A percentile compares a stretch with the other conserved stretches of the same genome.
Evolutionary conservation across 345 rosid species (phyloP).

Genomic region (Sonneratia caseolaris): DNA sequence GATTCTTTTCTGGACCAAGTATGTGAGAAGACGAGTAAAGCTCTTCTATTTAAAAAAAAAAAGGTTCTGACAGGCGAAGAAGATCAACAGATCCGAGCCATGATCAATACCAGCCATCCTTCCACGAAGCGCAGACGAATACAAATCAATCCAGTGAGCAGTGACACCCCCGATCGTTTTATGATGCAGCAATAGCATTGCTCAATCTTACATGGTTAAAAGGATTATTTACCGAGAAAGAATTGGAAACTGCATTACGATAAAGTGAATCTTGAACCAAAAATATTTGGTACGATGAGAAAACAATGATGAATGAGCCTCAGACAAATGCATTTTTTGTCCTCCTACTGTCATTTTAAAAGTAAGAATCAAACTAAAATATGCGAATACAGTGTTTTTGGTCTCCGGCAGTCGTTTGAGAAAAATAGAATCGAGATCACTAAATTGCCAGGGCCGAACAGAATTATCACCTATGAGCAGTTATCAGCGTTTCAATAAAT

Average conservation of each 20-base stretch:
- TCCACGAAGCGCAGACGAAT: not conserved
- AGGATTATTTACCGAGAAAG: not conserved
- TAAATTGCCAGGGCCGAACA: not conserved
- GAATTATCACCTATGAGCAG: conserved; percentile 58
- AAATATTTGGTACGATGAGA: not conserved
- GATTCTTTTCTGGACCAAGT: not conserved
- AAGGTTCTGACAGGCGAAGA: not conserved
- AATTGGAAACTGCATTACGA: not conserved
- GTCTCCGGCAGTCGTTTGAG: not conserved
- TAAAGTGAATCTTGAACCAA: conserved; percentile 1
- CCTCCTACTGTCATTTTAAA: not conserved
- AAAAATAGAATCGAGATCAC: not conserved
- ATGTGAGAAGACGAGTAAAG: not conserved
- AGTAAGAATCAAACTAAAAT: not conserved
- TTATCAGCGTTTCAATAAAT: conserved; percentile 85
- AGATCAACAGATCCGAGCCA: not conserved
- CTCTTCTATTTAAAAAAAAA: not conserved
- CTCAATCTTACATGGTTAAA: not conserved
- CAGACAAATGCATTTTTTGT: not conserved
- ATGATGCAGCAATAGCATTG: not conserved
- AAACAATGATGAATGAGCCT: not conserved
- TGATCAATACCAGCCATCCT: not conserved
- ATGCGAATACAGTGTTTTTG: not conserved
- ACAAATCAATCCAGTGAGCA: not conserved
- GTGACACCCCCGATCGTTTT: not conserved